Conservation (phyloP, 1,284 basidiomycete genomes). For the Ganoderma leucocontextum region DNA sequence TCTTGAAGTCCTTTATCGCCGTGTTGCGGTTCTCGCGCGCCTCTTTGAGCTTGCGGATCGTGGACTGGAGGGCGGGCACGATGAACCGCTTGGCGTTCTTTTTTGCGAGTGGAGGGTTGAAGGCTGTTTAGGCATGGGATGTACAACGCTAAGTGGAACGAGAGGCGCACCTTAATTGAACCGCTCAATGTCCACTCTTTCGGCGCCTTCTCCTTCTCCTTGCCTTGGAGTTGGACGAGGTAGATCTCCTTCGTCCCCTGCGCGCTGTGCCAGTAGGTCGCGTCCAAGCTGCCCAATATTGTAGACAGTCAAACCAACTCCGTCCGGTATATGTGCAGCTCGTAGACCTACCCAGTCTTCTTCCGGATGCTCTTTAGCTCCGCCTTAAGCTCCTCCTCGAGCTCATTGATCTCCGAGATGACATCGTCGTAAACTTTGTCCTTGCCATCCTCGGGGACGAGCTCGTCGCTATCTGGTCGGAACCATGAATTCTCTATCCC, state of each 20-base stretch:
- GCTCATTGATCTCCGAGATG: constrained; percentile 68
- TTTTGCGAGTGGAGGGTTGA: background rate
- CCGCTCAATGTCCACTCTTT: constrained; percentile 85
- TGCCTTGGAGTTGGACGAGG: constrained; percentile 75
- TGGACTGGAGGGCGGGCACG: constrained; percentile 74
- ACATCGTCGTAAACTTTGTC: constrained; percentile 86
- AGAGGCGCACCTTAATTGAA: constrained; percentile 75
- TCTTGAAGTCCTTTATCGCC: constrained; percentile 85
- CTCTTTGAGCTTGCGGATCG: constrained; percentile 88
- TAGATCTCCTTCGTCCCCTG: constrained; percentile 92
- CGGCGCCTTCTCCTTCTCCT: constrained; percentile 70
- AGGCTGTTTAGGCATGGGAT: background rate
- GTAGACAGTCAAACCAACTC: background rate
- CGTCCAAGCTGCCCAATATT: constrained; percentile 50
- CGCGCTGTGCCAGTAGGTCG: constrained; percentile 87
- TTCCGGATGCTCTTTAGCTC: constrained; percentile 69
- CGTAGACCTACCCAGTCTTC: constrained; percentile 57
- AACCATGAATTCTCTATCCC: background rate
- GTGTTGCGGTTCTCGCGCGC: constrained; percentile 86
- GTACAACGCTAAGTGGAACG: background rate
- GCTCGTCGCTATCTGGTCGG: constrained; percentile 66
- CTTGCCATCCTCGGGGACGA: constrained; percentile 82
- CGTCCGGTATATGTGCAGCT: background rate
- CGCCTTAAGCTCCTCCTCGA: constrained; percentile 78
- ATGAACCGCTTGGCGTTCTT: constrained; percentile 81